phyloP scores from a whole-genome alignment of 257 asterid species.

The Agastache rugosa region DNA sequence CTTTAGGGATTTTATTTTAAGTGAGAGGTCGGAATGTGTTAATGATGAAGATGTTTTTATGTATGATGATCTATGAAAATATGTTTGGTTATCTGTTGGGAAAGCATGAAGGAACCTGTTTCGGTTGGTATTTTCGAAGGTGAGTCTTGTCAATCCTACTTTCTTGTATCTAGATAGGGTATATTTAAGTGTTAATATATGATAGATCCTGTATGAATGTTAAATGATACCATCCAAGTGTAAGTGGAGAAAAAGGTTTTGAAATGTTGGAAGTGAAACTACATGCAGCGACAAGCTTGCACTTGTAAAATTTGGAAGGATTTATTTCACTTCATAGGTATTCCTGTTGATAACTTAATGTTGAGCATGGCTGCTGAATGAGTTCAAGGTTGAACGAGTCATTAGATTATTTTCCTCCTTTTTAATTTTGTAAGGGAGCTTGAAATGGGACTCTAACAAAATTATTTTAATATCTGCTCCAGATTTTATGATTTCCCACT shows the following conservation, averaged over 20 bases:
- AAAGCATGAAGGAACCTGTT: slow-evolving; percentile 4
- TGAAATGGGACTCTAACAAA: slow-evolving; percentile 20
- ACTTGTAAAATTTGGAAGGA: slow-evolving; percentile 3
- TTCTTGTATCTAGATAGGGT: neutral
- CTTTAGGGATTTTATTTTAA: neutral
- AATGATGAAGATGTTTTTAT: slow-evolving; percentile 6
- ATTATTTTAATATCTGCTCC: slow-evolving; percentile 3
- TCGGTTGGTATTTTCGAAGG: neutral
- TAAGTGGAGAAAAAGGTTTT: neutral
- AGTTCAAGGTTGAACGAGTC: slow-evolving; percentile 12
- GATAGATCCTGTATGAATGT: neutral
- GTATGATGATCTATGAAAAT: neutral
- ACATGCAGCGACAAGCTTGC: slow-evolving; percentile 5
- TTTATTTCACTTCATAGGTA: slow-evolving; percentile 9
- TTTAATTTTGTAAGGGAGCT: neutral
- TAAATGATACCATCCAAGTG: neutral
- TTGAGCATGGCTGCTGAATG: slow-evolving; percentile 10
- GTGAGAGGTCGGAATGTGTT: neutral
- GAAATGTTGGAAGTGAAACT: neutral
- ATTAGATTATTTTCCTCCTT: slow-evolving; percentile 10
- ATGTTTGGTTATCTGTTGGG: neutral
- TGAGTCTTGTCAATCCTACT: slow-evolving; percentile 11
- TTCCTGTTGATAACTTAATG: neutral
- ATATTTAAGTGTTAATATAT: neutral
- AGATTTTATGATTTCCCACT: slow-evolving; percentile 15